A percentile compares a stretch with the other conserved stretches of the same genome.
Conservation (phyloP, 2,329 filamentous ascomycete species). For the Aspergillus fumigatus region DNA sequence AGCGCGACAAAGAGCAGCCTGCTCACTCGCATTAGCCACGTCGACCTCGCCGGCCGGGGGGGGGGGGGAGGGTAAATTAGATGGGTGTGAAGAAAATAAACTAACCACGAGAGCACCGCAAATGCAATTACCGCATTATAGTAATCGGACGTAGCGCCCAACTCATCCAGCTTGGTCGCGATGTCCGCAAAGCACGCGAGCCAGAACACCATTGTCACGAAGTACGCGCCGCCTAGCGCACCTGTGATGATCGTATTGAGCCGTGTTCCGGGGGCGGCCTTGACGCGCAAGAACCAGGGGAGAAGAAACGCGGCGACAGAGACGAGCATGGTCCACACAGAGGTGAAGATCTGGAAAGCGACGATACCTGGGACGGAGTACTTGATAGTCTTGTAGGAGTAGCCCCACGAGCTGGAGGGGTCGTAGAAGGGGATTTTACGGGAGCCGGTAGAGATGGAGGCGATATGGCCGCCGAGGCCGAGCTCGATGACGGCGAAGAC, state of each 20-base stretch:
- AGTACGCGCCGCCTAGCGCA: constrained; percentile 17
- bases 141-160: constrained; percentile 10
- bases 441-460: constrained; percentile 5
- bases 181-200: constrained; percentile 27
- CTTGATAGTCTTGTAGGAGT: constrained; percentile 10
- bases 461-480: constrained; percentile 21
- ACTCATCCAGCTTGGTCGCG: constrained; percentile 11
- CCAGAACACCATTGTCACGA: constrained; percentile 30
- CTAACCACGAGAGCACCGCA: constrained; percentile 25
- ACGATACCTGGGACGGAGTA: constrained; percentile 16
- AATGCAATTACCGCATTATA: constrained; percentile 25
- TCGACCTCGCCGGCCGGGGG: background rate
- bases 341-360: constrained; percentile 21
- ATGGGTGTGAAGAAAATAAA: background rate
- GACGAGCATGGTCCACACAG: constrained; percentile 24
- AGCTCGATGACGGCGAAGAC: constrained; percentile 26
- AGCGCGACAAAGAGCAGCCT: constrained; percentile 28
- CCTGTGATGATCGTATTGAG: constrained; percentile 20
- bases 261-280: constrained; percentile 10
- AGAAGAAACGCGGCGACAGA: constrained; percentile 15
- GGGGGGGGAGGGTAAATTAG: background rate
- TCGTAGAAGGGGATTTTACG: background rate
- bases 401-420: constrained; percentile 1
- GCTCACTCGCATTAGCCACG: background rate
- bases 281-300: constrained; percentile 17